Base-by-base conservation (phyloP, 768 basidiomycete genomes). In the Melanogaster broomeanus region DNA sequence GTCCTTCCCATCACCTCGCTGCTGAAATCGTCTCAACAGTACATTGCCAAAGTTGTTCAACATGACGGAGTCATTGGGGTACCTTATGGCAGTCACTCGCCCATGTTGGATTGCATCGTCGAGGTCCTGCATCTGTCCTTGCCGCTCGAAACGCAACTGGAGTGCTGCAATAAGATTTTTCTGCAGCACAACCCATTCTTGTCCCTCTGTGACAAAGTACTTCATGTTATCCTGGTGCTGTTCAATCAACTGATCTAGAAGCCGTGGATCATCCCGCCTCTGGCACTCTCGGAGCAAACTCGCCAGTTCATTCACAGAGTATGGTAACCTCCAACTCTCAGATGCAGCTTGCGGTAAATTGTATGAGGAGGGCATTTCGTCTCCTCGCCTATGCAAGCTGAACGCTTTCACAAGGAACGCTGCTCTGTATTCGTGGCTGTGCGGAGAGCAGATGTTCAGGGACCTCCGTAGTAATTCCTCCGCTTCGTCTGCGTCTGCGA, bases 401-500 rank as follows among this genome's bases (percentile, higher is more conserved):
- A 41, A 24, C 21, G 6, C n/a, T 24, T 18, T 15, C 4, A 41
- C 27, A 3, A 42, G 33, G 3, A 43, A 5, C 10, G 49, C 49
- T 15, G 18, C 19, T 1, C 21, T 30, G 30, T 50, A 38, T 43
- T 6, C 27, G 16, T 42, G 21, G 40, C 41, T 50, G 18, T 41
- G 38, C 9, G 37, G 18, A 0, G 21, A n/a, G 3, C 27, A 9
- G 0, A 24, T 19, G 11, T 45, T 30, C 35, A 39, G 7, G 3
- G 45, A 39, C 3, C 28, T 30, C 25, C 15, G 45, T 49, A 48
- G 48, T 47, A 43, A 24, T 2, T 37, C 8, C 25, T 22, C 31
- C 1, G 53, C 61, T n/a, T 58, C 50, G 4, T 51, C 25, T 18
- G 40, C 35, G 25, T 62, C 58, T 16, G n/a, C 52, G 18, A 39